phyloP scores from a whole-genome alignment of 2,329 filamentous ascomycete species.

The Madurella mycetomatis region DNA sequence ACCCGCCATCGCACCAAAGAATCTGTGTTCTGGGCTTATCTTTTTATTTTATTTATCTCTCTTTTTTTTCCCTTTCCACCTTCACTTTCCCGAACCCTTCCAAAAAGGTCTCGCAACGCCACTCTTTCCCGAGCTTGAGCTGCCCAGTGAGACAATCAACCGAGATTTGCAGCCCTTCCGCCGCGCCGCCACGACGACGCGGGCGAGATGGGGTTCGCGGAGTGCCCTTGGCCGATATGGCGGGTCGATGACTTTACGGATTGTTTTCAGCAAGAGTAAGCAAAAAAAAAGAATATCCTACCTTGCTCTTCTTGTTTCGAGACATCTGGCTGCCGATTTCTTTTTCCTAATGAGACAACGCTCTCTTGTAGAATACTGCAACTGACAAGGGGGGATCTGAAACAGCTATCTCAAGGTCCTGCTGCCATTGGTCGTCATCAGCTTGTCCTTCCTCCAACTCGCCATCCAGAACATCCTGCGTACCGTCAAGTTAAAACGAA shows the following conservation, averaged over 20 bases:
- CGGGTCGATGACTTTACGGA: conserved; percentile 58
- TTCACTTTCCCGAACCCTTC: not conserved
- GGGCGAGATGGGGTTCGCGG: conserved; percentile 46
- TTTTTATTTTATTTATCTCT: not conserved
- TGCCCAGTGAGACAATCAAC: not conserved
- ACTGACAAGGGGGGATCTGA: conserved; percentile 1
- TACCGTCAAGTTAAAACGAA: conserved; percentile 47
- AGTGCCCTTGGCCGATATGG: conserved; percentile 58
- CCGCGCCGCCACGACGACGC: conserved; percentile 14
- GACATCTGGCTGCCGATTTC: not conserved
- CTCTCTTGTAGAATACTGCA: conserved; percentile 1
- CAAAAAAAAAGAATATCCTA: conserved; percentile 20
- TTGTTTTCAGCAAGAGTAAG: conserved; percentile 66
- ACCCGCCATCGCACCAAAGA: not conserved
- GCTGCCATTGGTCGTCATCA: conserved; percentile 69
- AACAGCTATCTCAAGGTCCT: conserved; percentile 73
- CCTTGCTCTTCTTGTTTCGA: not conserved
- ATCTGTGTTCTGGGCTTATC: not conserved
- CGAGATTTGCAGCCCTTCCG: conserved; percentile 1
- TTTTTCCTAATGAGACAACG: not conserved
- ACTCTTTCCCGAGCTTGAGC: not conserved
- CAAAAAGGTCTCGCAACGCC: not conserved
- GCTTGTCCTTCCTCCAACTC: conserved; percentile 65
- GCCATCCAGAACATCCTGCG: conserved; percentile 53
- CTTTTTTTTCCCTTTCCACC: not conserved